Evolutionary conservation across 164 flowering plant species (phyloP).

Genomic region (Tetracentron sinense): DNA sequence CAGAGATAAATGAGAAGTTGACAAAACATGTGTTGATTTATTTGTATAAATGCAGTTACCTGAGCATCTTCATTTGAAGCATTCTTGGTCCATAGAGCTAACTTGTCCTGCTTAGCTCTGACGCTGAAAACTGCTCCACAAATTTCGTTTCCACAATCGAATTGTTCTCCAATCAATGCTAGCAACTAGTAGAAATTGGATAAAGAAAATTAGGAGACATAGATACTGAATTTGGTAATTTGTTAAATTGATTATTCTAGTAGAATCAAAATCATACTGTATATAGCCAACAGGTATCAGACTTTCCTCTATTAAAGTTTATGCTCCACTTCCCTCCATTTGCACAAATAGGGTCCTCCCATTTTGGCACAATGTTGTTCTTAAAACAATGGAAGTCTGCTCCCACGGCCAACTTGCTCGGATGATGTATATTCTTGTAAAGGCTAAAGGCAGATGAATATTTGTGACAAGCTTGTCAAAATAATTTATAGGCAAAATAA

Average conservation of each 20-base stretch:
- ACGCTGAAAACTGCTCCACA: slow-evolving; percentile 95
- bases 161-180: slow-evolving; percentile 98
- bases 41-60: slow-evolving; percentile 33
- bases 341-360: slow-evolving; percentile 97
- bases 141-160: slow-evolving; percentile 92
- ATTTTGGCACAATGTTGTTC: slow-evolving; percentile 80
- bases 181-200: slow-evolving; percentile 46
- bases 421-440: slow-evolving; percentile 74
- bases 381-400: slow-evolving; percentile 88
- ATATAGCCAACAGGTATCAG: slow-evolving; percentile 75
- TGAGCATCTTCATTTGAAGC: slow-evolving; percentile 86
- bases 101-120: slow-evolving; percentile 66
- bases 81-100: slow-evolving; percentile 85
- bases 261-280: slow-evolving; percentile 51
- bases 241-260: not conserved
- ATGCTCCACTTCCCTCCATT: slow-evolving; percentile 96
- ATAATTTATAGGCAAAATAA: not conserved
- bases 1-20: not conserved
- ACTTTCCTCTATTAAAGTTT: slow-evolving; percentile 47
- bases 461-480: too few relatives aligned
- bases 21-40: not conserved
- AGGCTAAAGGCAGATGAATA: too few relatives aligned
- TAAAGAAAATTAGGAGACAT: slow-evolving; percentile 9
- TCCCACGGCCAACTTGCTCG: slow-evolving; percentile 74
- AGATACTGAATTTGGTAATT: not conserved